These are phyloP conservation scores for Benincasa hispida DNA, from an alignment of 306 rosid genomes.

Conservation along the genomic window DNA sequence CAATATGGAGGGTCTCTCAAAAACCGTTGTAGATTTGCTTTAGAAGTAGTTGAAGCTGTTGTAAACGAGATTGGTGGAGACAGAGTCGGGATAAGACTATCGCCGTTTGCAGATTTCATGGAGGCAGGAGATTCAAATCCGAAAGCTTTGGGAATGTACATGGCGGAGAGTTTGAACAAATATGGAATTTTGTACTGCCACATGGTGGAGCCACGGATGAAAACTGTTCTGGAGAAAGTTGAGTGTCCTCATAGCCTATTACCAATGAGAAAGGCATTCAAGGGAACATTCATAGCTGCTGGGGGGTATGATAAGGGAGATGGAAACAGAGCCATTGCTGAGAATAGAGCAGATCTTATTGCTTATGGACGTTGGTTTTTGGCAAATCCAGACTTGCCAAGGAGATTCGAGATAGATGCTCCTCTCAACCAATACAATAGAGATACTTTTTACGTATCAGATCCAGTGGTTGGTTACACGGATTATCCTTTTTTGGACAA, in stretches of 20 bases:
- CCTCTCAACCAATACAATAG: constrained; percentile 17
- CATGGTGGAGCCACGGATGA: constrained; percentile 56
- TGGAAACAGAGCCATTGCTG: constrained; percentile 16
- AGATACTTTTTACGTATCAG: constrained; percentile 1
- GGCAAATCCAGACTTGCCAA: constrained; percentile 23
- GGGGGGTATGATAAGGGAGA: constrained; percentile 16
- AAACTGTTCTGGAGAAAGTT: not conserved
- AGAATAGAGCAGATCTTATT: constrained; percentile 11
- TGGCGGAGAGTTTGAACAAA: constrained; percentile 29
- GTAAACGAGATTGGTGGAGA: constrained; percentile 40
- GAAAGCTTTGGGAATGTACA: constrained; percentile 29
- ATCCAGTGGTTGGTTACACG: constrained; percentile 20
- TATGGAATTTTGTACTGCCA: constrained; percentile 43
- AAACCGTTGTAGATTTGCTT: constrained; percentile 52
- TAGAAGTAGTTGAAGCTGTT: constrained; percentile 31
- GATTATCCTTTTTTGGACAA: constrained; percentile 16
- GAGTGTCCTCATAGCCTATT: constrained; percentile 18
- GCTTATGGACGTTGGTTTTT: constrained; percentile 20
- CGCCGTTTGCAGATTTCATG: constrained; percentile 41
- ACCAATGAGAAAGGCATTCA: constrained; percentile 31
- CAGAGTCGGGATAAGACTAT: constrained; percentile 57
- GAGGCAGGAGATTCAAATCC: constrained; percentile 56
- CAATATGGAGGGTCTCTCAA: constrained; percentile 34
- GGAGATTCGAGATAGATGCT: constrained; percentile 10
- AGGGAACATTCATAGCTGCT: constrained; percentile 19